phyloP scores from a whole-genome alignment of 805 yeast genomes.

The Kluyveromyces lactis region DNA sequence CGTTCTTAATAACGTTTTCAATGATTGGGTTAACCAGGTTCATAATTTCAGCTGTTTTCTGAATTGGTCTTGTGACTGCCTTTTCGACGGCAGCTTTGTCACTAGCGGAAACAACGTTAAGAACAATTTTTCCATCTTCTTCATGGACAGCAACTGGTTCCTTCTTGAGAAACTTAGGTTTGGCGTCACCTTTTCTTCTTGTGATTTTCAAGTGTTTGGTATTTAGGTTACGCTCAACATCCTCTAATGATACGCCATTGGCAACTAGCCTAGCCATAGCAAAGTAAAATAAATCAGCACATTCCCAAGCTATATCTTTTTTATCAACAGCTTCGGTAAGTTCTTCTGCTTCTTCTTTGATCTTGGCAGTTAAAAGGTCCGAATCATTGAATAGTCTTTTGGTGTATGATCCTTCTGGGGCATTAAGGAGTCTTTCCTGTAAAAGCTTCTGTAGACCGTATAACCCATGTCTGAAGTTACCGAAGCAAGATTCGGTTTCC shows the following conservation, averaged over 20 bases:
- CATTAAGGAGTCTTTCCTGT: slow-evolving; percentile 45
- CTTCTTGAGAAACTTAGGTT: slow-evolving; percentile 55
- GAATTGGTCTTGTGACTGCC: slow-evolving; percentile 89
- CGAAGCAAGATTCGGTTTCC: slow-evolving; percentile 73
- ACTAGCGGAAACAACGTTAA: slow-evolving; percentile 19
- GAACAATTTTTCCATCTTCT: slow-evolving; percentile 22
- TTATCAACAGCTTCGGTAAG: slow-evolving; percentile 70
- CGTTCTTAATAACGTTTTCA: slow-evolving; percentile 62
- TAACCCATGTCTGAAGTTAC: slow-evolving; percentile 54
- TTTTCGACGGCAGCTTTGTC: slow-evolving; percentile 38
- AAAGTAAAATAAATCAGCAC: slow-evolving; percentile 83
- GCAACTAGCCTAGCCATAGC: slow-evolving; percentile 66
- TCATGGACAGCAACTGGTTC: slow-evolving; percentile 23
- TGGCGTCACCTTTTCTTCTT: slow-evolving; percentile 94
- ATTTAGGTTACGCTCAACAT: slow-evolving; percentile 78
- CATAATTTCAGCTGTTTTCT: slow-evolving; percentile 88
- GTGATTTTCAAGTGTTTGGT: slow-evolving; percentile 79
- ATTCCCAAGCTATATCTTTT: slow-evolving; percentile 87
- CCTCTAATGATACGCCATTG: slow-evolving; percentile 70
- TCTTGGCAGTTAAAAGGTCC: slow-evolving; percentile 69
- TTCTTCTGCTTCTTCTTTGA: slow-evolving; percentile 95
- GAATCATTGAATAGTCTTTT: slow-evolving; percentile 77
- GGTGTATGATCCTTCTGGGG: slow-evolving; percentile 95
- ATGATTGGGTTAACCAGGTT: slow-evolving; percentile 86
- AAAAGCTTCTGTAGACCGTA: slow-evolving; percentile 56